Evolutionary conservation across 805 yeast genomes (phyloP), one percentile per base, ranked within the genome.

Genomic region (Kockiozyma suomiensis): DNA sequence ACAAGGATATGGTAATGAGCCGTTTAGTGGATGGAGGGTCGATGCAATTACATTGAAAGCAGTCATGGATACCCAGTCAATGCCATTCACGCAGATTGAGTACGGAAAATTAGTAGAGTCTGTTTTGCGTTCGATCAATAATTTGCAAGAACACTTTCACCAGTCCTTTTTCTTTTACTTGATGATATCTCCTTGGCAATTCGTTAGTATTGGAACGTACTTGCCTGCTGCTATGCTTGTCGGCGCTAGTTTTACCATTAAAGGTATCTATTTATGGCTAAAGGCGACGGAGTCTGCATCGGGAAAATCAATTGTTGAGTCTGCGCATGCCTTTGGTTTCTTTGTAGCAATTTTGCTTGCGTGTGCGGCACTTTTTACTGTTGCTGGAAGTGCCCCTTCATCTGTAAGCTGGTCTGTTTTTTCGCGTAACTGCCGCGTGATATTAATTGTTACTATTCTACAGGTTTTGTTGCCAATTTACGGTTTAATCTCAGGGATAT

Each of bases 101-200:
- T 86, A 88, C 72, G 99, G 98, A 3, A 82, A 98, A 71, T 81
- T 93, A 2, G 82, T 90, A 19, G 99, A 94, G 74, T 90, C 96
- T 1, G 78, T 87, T 7, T 85, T 92, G 70, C 82, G 99, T 62
- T 85, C 97, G 0, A 88, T 94, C 38, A 94, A 94, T 76, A 94
- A 94, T 72, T 79, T 94, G 66, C 78, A 93, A 40, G 99, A 94
- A 73, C 96, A 93, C 72, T 93, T 93, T 74, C 99, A 94, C 74
- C 99, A 94, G 74, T 90, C 97, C 0, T 94, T 91, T 70, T 94
- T 94, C 78, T 94, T 92, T 71, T 94, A 93, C 75, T 79, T 93
- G 66, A 72, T 94, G 75, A 74, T 94, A 51, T 82, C 90, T 0
- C 96, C 97, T 25, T 76, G 80, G 58, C 73, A 81, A 59, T 94